Base-by-base conservation (phyloP, 768 basidiomycete species). In the Tephrocybe rancida region DNA sequence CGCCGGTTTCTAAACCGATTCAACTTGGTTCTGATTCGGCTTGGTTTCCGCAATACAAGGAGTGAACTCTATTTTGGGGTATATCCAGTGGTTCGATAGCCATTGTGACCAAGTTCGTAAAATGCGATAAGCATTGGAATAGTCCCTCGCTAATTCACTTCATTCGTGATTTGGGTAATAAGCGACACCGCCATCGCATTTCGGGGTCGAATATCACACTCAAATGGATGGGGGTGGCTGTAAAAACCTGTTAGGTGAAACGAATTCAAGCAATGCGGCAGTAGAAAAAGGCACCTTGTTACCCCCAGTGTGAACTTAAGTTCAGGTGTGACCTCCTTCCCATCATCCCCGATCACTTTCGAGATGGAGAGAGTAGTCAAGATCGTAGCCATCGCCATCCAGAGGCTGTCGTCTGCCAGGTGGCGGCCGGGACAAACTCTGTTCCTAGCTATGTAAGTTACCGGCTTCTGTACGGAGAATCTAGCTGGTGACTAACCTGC, bases 281-380 rank as follows among this genome's bases (percentile, higher is more conserved):
- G 32, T 24, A 22, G 39, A 50, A 39, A 42, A 18, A 30, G 48
- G 11, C 42, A 50, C 48, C 34, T 55, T 35, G 47, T 41, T 34
- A 55, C 30, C n/a, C 41, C 54, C 34, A 43, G 39, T 18, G 18
- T 44, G 54, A 50, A 50, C 32, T 37, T 48, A 14, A 48, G 25
- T 25, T 46, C 44, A 6, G 52, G 57, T 5, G 43, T 52, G 11
- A 73, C 63, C 30, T 63, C 65, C 6, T 61, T 56, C 6, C 73
- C 73, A n/a, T 61, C 52, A 2, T 56, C 56, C 38, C 69, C 72
- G 18, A 46, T 43, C 1, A 63, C 58, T 50, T 65, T 67, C 6
- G 50, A 49, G 21, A 74, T 65, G 14, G 62, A 58, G 50, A 70
- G 64, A 2, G 64, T 56, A 1, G 71, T 59, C 30, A 73, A 57